Percentiles rank a stretch among this genome's conserved stretches.
phyloP scores from a whole-genome alignment of 345 rosid species.

The Microthlaspi erraticum region DNA sequence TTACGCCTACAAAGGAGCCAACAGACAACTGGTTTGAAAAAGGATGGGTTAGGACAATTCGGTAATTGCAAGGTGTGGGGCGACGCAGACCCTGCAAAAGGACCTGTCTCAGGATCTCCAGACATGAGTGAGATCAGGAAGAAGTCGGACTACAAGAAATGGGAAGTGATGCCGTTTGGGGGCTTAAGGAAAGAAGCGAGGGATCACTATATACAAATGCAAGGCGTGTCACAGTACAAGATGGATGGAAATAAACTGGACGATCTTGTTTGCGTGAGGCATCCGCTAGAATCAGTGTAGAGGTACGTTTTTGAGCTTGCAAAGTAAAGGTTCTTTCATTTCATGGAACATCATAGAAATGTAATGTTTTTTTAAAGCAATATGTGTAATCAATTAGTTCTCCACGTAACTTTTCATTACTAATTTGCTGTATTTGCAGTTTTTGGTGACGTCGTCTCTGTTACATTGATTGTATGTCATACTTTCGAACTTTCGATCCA shows the following conservation, averaged over 20 bases:
- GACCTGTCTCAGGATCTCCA: constrained; percentile 77
- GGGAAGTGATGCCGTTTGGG: constrained; percentile 82
- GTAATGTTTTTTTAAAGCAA: constrained; percentile 30
- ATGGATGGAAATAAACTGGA: constrained; percentile 97
- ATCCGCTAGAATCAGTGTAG: constrained; percentile 44
- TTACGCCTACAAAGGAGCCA: constrained; percentile 68
- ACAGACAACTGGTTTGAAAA: constrained; percentile 42
- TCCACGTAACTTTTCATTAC: constrained; percentile 5
- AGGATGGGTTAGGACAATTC: constrained; percentile 62
- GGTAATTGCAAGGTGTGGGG: constrained; percentile 98
- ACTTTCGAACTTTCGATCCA: not conserved
- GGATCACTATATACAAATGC: constrained; percentile 78
- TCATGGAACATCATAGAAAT: constrained; percentile 8
- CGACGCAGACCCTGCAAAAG: constrained; percentile 55
- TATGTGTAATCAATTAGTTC: constrained; percentile 13
- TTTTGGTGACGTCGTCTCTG: constrained; percentile 1
- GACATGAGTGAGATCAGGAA: constrained; percentile 80
- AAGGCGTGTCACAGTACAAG: constrained; percentile 81
- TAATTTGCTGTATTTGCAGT: constrained; percentile 10
- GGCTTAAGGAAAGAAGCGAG: constrained; percentile 88
- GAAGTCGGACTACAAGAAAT: constrained; percentile 80
- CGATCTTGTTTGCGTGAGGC: constrained; percentile 89
- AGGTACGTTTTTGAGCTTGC: constrained; percentile 11
- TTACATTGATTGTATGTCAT: not conserved
- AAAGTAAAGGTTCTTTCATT: constrained; percentile 18